Conservation (phyloP, 1,139 yeast genomes). For the Zygoascus meyerae region DNA sequence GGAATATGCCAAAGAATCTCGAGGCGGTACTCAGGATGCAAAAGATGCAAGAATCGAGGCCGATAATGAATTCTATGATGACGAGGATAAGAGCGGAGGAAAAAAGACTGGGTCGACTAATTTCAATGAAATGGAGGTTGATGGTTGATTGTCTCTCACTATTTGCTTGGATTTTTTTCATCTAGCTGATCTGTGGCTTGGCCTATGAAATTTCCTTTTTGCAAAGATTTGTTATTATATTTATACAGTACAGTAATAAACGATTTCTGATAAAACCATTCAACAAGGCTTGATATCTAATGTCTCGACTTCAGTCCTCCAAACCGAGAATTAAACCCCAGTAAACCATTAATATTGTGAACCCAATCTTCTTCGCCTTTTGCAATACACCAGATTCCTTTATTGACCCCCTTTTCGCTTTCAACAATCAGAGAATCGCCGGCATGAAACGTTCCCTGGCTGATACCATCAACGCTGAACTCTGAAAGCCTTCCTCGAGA, state of each 20-base stretch:
- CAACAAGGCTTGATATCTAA: not conserved
- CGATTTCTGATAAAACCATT: not conserved
- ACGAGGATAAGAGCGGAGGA: constrained; percentile 33
- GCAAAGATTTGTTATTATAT: constrained; percentile 2
- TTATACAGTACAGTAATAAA: constrained; percentile 2
- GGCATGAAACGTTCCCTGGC: constrained; percentile 53
- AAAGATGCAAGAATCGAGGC: constrained; percentile 58
- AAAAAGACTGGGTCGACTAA: constrained; percentile 18
- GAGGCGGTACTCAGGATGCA: constrained; percentile 85
- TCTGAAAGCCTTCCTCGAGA: constrained; percentile 35
- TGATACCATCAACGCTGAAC: constrained; percentile 74
- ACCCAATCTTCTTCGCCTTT: constrained; percentile 86
- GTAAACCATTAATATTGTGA: constrained; percentile 72
- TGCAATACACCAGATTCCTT: constrained; percentile 89
- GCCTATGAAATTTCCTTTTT: not conserved
- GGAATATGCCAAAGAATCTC: constrained; percentile 80
- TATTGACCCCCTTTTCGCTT: constrained; percentile 31
- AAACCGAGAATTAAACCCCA: constrained; percentile 85
- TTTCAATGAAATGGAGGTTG: constrained; percentile 22
- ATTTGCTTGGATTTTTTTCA: not conserved
- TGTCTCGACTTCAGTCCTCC: constrained; percentile 30
- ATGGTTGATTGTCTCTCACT: constrained; percentile 2
- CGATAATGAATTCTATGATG: constrained; percentile 36
- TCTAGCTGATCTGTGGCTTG: not conserved
- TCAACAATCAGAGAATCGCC: constrained; percentile 75